These are phyloP conservation scores for Trichophyton simii DNA, from an alignment of 2,329 filamentous ascomycete species.

Conservation along the genomic window DNA sequence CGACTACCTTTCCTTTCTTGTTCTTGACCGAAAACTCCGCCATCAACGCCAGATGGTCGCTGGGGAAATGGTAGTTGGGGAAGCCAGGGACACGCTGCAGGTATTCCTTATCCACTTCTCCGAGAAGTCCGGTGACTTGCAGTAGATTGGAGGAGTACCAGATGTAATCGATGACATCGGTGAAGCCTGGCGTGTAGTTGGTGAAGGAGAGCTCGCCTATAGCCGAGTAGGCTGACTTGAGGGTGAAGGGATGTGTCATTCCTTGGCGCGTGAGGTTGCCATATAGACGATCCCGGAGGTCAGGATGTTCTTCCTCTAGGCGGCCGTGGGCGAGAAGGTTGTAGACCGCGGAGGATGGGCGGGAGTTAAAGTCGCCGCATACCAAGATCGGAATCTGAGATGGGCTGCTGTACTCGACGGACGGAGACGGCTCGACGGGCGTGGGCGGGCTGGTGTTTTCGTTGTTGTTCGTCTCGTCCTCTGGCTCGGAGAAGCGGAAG, in stretches of 20 bases:
- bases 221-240: conserved; percentile 78
- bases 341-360: conserved; percentile 74
- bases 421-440: conserved; percentile 55
- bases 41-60: conserved; percentile 81
- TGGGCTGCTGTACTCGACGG: conserved; percentile 72
- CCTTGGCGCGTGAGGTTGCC: conserved; percentile 86
- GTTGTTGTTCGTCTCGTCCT: conserved; percentile 24
- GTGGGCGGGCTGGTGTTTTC: conserved; percentile 34
- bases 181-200: conserved; percentile 92
- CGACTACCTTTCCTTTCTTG: conserved; percentile 62
- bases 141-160: conserved; percentile 92
- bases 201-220: conserved; percentile 84
- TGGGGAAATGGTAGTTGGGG: conserved; percentile 87
- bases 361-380: conserved; percentile 94
- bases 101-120: conserved; percentile 74
- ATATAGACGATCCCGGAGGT: conserved; percentile 71
- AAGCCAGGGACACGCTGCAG: conserved; percentile 80
- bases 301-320: conserved; percentile 64
- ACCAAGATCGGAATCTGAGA: conserved; percentile 83
- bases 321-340: conserved; percentile 74
- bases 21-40: conserved; percentile 82
- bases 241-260: conserved; percentile 85
- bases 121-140: conserved; percentile 70
- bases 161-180: conserved; percentile 88
- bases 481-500: conserved; percentile 40